Base-by-base conservation (phyloP, 179 eudicot genomes). In the Gypsophila paniculata region DNA sequence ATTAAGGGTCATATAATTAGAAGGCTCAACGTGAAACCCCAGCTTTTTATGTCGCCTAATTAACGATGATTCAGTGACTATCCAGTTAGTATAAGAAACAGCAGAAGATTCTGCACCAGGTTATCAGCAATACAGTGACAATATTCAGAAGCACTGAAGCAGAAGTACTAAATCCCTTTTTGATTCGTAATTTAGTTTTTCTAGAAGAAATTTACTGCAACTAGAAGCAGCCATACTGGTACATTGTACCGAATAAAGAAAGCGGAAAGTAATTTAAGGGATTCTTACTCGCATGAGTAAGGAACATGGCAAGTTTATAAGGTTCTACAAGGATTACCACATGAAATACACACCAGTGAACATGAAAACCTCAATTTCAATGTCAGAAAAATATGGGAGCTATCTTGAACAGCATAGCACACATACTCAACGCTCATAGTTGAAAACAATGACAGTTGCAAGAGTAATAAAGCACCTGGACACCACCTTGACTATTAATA, bases 401-500 rank as follows among this genome's bases (percentile, higher is more conserved):
- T 64, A 42, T 10, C 14, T 7, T n/a, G 12, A 26, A 17, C 6
- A 72, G 22, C 11, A 32, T 32, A 61, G 44, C 42, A 32, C 21
- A 36, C 46, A 61, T 3, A 11, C 26, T 60, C 42, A 62, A 32
- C 8, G 19, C 8, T 19, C 26, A 66, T 22, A 22, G 32, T 48
- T 6, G 70, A 11, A 61, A 61, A 54, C 4, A 14, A 39, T 12
- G 46, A 21, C 0, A 10, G 14, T 18, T 18, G 46, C 21, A 62
- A 32, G 51, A 49, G 34, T 18, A 70, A 67, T 22, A 19, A 53
- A 75, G 42, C 80, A 93, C 98, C 90, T 89, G 81, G 44, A 11
- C 34, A 68, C 73, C 77, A 42, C 29, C 83, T 82, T 82, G 80
- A 39, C 53, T 75, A 51, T 72, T 74, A 25, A 68, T 71, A 55